Evolutionary conservation across 768 basidiomycete species (phyloP), one percentile per base, ranked within the genome.

Genomic region (Pulveroboletus frians): DNA sequence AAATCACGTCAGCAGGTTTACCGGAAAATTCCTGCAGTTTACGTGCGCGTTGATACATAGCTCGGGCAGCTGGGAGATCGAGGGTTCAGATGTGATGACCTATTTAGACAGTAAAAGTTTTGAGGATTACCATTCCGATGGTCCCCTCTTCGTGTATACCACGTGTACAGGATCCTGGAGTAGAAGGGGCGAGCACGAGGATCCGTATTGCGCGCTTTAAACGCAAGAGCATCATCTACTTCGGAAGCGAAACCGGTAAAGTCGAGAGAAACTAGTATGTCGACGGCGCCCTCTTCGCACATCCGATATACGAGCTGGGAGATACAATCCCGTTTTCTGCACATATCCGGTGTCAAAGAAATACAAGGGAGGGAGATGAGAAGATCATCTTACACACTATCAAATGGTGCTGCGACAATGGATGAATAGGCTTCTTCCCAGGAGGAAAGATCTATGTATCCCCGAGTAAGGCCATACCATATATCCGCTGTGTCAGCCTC

Each of bases 181-280:
- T 95, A 98, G 62, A 82, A 84, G 0, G 94, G 94, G 32, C 76
- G 79, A 34, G 84, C 71, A 38, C 89, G 80, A 42, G 95, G 92
- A 70, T 99, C 91, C 15, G 85, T 85, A 65, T 97, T 95, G 52
- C 94, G 81, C 7, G 92, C 89, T 66, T 97, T 95, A 74, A 94
- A 97, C 17, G 87, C 79, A 36, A 99, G 73, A 14, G 86, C 83
- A 37, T 80, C 82, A 71, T 96, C 93, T 17, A 98, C 88, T 62
- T 95, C 92, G 45, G 85, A 82, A 37, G 84, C 78, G 52, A 94
- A 76, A 0, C 88, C 91, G 38, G 85, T 76, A 62, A 97, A 98
- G 59, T 89, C 89, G 60, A 91, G 83, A 8, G 81, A 70, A 65
- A 92, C 81, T 11, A 98, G 75, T 54, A 77, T 77, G 43, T 85